Base-by-base conservation (phyloP, 1,284 basidiomycete species). In the Tetrapyrgos nigripes region DNA sequence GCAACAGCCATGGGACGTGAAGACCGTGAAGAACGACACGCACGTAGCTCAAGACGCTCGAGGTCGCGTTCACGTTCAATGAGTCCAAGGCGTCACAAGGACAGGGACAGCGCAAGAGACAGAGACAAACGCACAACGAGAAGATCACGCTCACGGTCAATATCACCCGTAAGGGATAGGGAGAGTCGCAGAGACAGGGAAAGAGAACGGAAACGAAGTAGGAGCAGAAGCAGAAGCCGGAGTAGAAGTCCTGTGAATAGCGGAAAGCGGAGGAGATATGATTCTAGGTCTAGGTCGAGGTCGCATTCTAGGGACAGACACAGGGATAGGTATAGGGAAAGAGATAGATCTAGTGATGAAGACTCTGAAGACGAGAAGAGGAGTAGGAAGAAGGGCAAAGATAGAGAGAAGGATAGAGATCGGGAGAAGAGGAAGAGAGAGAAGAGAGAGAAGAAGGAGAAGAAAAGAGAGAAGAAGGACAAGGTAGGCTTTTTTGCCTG, bases 391-490 rank as follows among this genome's bases (percentile, higher is more conserved):
- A 82, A 79, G 71, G 69, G 81, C 66, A 73, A 77, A 72, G 69
- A 80, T 66, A 70, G 71, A 69, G 64, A 74, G 74, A 48, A 78
- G 74, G 68, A 81, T 51, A 75, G 85, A 67, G 82, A 67, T 57
- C 71, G 53, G 58, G 53, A 79, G 72, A 60, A 71, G 68, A 65
- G 74, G 65, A 80, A 84, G 59, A 79, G 79, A 70, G 64, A 74
- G 64, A 80, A 84, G 59, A 80, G 79, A 70, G 86, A 84, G 73
- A 87, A 86, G 66, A 85, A 85, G 66, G 90, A 86, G 75, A 85
- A 83, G 64, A 85, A 86, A 61, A 87, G 84, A 75, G 85, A 83
- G 64, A 85, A 87, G 60, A 87, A 79, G 67, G 77, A 76, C 37
- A 81, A 80, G 67, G 75, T 77, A 55, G 50, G 64, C 55, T 33